phyloP scores from a whole-genome alignment of 768 basidiomycete species.

The Suillus subluteus region DNA sequence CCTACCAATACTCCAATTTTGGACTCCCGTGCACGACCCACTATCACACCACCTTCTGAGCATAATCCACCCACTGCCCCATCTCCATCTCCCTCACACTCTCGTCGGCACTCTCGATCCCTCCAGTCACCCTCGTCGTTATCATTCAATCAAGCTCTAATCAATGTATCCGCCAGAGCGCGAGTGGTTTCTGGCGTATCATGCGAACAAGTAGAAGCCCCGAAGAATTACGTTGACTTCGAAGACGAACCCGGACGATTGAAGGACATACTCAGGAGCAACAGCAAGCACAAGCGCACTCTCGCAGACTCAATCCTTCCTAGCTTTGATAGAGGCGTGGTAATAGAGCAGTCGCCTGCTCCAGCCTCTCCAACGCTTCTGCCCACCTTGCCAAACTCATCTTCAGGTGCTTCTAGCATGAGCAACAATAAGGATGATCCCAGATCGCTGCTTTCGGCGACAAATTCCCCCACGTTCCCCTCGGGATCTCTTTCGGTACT shows the following conservation, averaged over 20 bases:
- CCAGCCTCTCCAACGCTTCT: conserved; percentile 18
- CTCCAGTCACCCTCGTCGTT: conserved; percentile 41
- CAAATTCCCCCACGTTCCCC: conserved; percentile 46
- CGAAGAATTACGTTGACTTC: conserved; percentile 79
- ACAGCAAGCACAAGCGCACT: conserved; percentile 34
- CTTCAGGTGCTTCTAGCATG: conserved; percentile 18
- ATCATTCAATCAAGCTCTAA: conserved; percentile 45
- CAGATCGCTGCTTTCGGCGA: conserved; percentile 49
- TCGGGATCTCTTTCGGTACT: conserved; percentile 42
- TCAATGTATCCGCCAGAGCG: conserved; percentile 58
- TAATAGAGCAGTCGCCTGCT: conserved; percentile 25
- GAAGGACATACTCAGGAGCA: conserved; percentile 71
- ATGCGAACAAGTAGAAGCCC: conserved; percentile 71
- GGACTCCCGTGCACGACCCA: conserved; percentile 8
- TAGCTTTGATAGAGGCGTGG: conserved; percentile 32
- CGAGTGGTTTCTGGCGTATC: conserved; percentile 75
- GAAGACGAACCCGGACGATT: conserved; percentile 80
- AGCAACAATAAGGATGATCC: conserved; percentile 34
- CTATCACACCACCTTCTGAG: conserved; percentile 11
- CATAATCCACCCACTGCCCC: conserved; percentile 13
- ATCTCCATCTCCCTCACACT: conserved; percentile 24
- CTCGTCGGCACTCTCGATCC: conserved; percentile 32
- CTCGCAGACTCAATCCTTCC: conserved; percentile 37
- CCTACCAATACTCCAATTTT: neutral
- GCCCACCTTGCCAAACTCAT: conserved; percentile 11